Evolutionary conservation across 202 grass and related monocot genomes (phyloP), one percentile per base, ranked within the genome.

Genomic region (Schoenoplectus triqueter): DNA sequence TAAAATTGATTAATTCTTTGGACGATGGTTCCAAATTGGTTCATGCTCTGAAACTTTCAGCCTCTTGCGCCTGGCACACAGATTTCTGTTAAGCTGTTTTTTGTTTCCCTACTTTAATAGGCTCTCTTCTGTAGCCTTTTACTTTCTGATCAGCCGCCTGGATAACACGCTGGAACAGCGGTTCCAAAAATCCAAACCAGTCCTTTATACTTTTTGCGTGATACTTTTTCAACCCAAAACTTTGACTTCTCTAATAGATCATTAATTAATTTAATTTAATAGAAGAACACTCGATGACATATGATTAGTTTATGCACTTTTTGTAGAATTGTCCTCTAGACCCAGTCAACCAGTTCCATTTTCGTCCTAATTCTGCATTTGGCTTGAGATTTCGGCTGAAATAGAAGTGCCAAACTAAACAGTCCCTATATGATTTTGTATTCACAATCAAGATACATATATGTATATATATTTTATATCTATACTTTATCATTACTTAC

Each of bases 11-110:
- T 20, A 21, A n/a, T 41, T 78, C 31, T 57, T 78, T 57, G 15
- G 15, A 22, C 31, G 14, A 77, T 41, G 52, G 17, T 57, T 78
- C 52, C 14, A 3, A 52, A 60, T 60, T 60, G 48, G 31, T 78
- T 44, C 11, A 42, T 59, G 3, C 13, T 78, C 14, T 78, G 39
- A 78, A 41, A 4, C 7, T 78, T 60, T 60, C 54, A 78, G 21
- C 9, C 31, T 59, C 74, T 78, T 44, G 6, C 22, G 31, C 52
- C 31, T 31, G 10, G 74, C 74, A 78, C 74, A 60, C 74, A 44
- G 74, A 17, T 78, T 59, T 78, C 31, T 42, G 54, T 77, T 78
- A 41, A 59, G 74, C 54, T 78, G 74, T 78, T 31, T 31, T 31
- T 31, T 31, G 0, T 62, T 62, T 18, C 14, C 60, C 13, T 6